phyloP scores from a whole-genome alignment of 2,329 filamentous ascomycete species.

The Metarhizium brunneum region DNA sequence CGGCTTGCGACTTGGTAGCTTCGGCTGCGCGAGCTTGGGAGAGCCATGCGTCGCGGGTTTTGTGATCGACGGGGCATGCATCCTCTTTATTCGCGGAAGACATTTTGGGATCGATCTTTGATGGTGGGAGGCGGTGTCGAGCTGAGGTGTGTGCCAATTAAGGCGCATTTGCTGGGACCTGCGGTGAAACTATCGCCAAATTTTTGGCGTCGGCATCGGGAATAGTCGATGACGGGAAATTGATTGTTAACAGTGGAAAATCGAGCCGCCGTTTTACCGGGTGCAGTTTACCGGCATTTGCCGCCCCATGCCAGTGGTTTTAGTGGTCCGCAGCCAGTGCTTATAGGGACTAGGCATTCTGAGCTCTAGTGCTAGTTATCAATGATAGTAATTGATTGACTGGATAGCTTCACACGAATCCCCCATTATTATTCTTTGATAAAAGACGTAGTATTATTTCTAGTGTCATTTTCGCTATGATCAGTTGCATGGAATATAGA shows the following conservation, averaged over 20 bases:
- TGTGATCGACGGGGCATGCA: constrained; percentile 82
- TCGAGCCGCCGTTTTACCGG: constrained; percentile 8
- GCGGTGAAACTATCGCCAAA: neutral
- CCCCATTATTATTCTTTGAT: too few relatives aligned
- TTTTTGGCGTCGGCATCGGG: neutral
- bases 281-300: too few relatives aligned
- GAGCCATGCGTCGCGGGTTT: constrained; percentile 81
- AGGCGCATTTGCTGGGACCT: neutral
- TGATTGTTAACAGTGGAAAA: neutral
- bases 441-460: too few relatives aligned
- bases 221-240: too few relatives aligned
- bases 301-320: too few relatives aligned
- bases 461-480: too few relatives aligned
- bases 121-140: neutral
- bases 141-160: neutral
- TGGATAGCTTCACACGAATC: too few relatives aligned
- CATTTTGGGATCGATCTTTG: neutral
- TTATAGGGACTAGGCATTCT: too few relatives aligned
- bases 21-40: constrained; percentile 51
- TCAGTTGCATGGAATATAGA: too few relatives aligned
- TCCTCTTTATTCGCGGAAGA: constrained; percentile 11
- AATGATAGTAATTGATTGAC: too few relatives aligned
- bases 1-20: constrained; percentile 21
- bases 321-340: too few relatives aligned
- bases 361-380: too few relatives aligned